Evolutionary conservation across 2,329 filamentous ascomycete species (phyloP), one percentile per base, ranked within the genome.

Genomic region (Cladophialophora chaetospira): DNA sequence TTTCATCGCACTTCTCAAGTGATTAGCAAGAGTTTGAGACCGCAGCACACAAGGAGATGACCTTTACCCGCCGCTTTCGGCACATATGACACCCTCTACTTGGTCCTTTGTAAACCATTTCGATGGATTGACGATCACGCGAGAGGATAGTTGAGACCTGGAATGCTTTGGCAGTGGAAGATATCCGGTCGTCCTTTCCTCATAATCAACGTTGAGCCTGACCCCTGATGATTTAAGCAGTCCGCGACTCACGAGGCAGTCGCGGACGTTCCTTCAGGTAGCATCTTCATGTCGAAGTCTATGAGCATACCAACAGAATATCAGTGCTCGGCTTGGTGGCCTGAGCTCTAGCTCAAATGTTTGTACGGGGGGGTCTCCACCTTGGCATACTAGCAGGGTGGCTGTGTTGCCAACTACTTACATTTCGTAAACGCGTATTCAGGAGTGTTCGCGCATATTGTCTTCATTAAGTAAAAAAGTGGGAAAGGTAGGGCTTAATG

Each of bases 101-200:
- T n/a, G 60, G 60, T 8, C 60, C 60, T 45, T 60, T 59, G 44
- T 63, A 63, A 25, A 63, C 60, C 60, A 63, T 63, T 3, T 17
- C 33, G 44, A 35, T 21, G 15, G n/a, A 45, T 25, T 15, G 17
- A 29, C 9, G 28, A 29, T 23, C 19, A 5, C n/a, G 2, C 19
- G 23, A 13, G 10, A 13, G 2, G 42, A 3, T 44, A 19, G 19
- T 11, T 11, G 13, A 40, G 17, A 17, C 8, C 5, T 21, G 17
- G 17, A 40, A 17, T 17, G 15, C 5, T 38, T 17, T 21, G 8
- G 36, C 36, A 40, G 17, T 21, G 15, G 23, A 40, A 3, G 36
- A 21, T 11, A 11, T 4, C 15, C 17, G 17, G 17, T 21, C 3
- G 5, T 40, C 6, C 15, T 40, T 11, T 11, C 35, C 13, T 9